These are phyloP conservation scores for Metschnikowia koreensis DNA, from an alignment of 805 yeast genomes.

Conservation along the genomic window DNA sequence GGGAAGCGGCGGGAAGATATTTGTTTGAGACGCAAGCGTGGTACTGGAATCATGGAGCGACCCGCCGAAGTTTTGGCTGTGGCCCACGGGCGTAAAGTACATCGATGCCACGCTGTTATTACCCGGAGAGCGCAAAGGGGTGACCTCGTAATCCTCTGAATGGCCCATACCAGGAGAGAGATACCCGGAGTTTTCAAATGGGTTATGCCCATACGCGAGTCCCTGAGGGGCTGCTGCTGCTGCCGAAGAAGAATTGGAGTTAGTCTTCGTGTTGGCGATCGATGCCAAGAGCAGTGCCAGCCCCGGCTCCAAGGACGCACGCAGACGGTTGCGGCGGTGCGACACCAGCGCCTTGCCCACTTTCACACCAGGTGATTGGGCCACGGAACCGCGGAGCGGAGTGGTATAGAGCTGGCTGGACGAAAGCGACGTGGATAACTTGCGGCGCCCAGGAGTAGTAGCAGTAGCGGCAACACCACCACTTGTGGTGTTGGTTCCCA, in stretches of 20 bases:
- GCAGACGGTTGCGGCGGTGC: conserved; percentile 20
- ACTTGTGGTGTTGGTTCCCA: not conserved
- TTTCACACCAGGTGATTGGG: conserved; percentile 20
- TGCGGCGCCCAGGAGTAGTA: conserved; percentile 39
- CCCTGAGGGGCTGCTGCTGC: too few species aligned
- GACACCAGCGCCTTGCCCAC: conserved; percentile 31
- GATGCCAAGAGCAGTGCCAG: conserved; percentile 17
- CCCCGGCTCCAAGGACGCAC: conserved; percentile 15
- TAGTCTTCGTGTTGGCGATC: conserved; percentile 17
- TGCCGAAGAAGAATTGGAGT: not conserved
- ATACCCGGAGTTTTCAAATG: conserved; percentile 12
- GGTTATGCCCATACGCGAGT: conserved; percentile 4
- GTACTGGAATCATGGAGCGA: conserved; percentile 8
- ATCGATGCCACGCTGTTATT: conserved; percentile 1
- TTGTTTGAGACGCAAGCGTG: not conserved
- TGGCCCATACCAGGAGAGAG: conserved; percentile 12
- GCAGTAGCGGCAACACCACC: conserved; percentile 3
- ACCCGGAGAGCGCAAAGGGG: conserved; percentile 19
- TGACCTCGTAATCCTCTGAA: conserved; percentile 15
- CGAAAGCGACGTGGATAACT: conserved; percentile 34
- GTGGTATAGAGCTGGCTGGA: conserved; percentile 30
- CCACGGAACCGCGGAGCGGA: conserved; percentile 28
- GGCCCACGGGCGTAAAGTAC: conserved; percentile 19
- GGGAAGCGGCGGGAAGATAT: not conserved
- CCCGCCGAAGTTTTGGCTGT: conserved; percentile 17